These are phyloP conservation scores for Schizophyllum amplum DNA, from an alignment of 1,284 basidiomycete genomes.

Conservation along the genomic window DNA sequence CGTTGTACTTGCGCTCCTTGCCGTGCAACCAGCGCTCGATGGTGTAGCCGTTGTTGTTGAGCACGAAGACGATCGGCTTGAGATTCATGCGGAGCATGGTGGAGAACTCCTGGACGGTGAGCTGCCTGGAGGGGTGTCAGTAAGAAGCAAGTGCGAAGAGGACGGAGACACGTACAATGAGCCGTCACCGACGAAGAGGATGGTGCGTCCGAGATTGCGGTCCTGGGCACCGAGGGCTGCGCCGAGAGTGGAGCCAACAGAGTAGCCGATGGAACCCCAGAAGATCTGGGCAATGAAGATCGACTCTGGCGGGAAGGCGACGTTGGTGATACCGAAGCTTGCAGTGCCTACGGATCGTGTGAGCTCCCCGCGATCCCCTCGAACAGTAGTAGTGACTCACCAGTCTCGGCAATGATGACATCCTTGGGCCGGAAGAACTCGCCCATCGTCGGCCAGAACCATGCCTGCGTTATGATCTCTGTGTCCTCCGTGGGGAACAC, in stretches of 20 bases:
- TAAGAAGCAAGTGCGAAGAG: background rate
- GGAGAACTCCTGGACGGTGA: constrained; percentile 71
- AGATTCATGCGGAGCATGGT: constrained; percentile 66
- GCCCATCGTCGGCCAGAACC: constrained; percentile 82
- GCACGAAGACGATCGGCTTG: constrained; percentile 75
- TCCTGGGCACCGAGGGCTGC: constrained; percentile 76
- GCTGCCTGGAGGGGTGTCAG: constrained; percentile 36
- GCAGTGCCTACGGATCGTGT: constrained; percentile 31
- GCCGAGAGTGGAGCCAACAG: constrained; percentile 70
- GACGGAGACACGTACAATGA: constrained; percentile 34
- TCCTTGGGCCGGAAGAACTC: constrained; percentile 74
- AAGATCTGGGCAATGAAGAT: constrained; percentile 71
- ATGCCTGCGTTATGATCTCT: constrained; percentile 61
- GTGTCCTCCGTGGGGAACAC: constrained; percentile 41
- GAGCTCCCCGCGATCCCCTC: background rate
- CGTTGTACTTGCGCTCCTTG: constrained; percentile 52
- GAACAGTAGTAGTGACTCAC: constrained; percentile 21
- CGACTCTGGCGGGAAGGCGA: constrained; percentile 62
- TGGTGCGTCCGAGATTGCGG: constrained; percentile 51
- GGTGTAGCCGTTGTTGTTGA: constrained; percentile 88
- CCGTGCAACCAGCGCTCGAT: constrained; percentile 83
- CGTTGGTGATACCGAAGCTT: constrained; percentile 71
- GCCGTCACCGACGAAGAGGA: constrained; percentile 86
- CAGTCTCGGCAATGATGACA: constrained; percentile 82
- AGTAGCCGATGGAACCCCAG: constrained; percentile 87